Base-by-base conservation (phyloP, 257 asterid species). In the Penstemon newberryi region DNA sequence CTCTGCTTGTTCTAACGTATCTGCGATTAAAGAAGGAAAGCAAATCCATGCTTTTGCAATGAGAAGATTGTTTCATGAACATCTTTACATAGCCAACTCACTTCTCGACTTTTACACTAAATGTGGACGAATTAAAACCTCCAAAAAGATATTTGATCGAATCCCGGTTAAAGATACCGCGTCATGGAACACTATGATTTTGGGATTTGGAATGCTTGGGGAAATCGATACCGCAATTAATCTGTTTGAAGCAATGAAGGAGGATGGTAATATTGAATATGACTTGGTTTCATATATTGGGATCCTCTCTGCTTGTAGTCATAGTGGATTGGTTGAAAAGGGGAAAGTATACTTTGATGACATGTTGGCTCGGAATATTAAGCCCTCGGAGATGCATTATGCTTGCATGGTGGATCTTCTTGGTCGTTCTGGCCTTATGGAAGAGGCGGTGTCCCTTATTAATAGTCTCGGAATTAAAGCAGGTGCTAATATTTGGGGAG, bases 381-480 rank as follows among this genome's bases (percentile, higher is more conserved):
- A 80, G n/a, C 93, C 93, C 25, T 76, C 91, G 0, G 88, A 84
- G 18, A 85, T 72, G 86, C 96, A 90, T 52, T 90, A 90, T 40
- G 91, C 96, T 10, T 86, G 94, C 81, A 87, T 90, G 91, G 93
- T 90, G 59, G 93, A 90, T 73, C 86, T 90, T 73, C 85, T 90
- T 70, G 91, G 95, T 25, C 88, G 96, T 3, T 78, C 83, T 6
- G 93, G 96, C 50, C 89, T 79, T 50, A 68, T 90, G 76, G 77
- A 75, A 5, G 92, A 90, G 69, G 88, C 88, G 0, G 74, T 83
- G 6, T 68, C 60, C 64, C 80, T 86, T 47, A 83, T 90, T 4
- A 74, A 85, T 43, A 60, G 68, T 56, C 57, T 86, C 73, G 71
- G 84, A 1, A 38, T 71, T 40, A 62, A 74, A 45, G 79, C 90